phyloP scores from a whole-genome alignment of 352 stramenopile species.

The Phytophthora uliginosa region DNA sequence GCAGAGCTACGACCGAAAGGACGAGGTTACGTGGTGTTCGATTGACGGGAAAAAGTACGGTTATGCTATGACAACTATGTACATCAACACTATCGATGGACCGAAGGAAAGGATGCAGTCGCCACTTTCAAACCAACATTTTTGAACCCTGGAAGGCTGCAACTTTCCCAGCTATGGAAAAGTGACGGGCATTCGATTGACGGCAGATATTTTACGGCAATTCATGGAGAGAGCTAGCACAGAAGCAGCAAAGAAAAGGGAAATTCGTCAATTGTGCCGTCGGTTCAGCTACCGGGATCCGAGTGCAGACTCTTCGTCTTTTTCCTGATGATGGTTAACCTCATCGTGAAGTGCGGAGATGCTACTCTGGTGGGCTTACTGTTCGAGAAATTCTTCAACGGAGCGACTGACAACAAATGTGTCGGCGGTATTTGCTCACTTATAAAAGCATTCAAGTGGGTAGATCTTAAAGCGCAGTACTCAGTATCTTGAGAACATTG shows the following conservation, averaged over 20 bases:
- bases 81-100: not conserved
- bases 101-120: not conserved
- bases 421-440: not conserved
- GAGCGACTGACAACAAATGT: not conserved
- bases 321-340: not conserved
- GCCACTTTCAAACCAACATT: not conserved
- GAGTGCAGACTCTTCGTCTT: not conserved
- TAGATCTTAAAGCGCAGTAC: constrained; percentile 4
- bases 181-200: constrained; percentile 4
- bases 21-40: constrained; percentile 22
- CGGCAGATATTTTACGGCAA: constrained; percentile 2
- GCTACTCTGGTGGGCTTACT: not conserved
- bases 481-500: not conserved
- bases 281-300: not conserved
- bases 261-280: not conserved
- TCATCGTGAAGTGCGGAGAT: constrained; percentile 1
- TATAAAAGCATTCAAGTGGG: constrained; percentile 12
- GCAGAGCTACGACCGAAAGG: constrained; percentile 13
- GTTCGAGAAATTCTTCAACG: not conserved
- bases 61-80: constrained; percentile 3
- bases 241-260: not conserved
- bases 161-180: constrained; percentile 18
- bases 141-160: not conserved
- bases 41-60: constrained; percentile 5
- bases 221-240: constrained; percentile 15